These are phyloP conservation scores for Acanthamoeba rhysodes DNA, from an alignment of 208 protist genomes.

Conservation along the genomic window DNA sequence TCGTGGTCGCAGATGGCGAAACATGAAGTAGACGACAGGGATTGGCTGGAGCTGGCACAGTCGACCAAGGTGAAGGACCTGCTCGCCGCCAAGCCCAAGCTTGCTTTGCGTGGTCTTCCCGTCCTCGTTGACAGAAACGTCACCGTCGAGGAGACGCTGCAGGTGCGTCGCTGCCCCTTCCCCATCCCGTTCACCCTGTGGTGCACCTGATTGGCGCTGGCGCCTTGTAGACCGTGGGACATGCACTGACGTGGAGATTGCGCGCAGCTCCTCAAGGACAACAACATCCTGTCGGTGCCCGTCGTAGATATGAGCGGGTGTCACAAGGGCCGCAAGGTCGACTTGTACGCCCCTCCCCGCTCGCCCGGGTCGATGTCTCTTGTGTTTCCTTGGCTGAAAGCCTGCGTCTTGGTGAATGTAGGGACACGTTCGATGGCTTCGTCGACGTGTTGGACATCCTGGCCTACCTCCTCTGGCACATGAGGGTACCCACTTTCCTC, in stretches of 20 bases:
- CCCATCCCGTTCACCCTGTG: too few species aligned
- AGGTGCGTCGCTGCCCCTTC: neutral
- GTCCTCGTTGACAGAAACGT: neutral
- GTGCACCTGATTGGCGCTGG: too few species aligned
- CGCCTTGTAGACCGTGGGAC: neutral
- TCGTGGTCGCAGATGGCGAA: neutral
- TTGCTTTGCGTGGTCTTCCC: neutral
- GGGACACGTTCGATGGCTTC: slow-evolving; percentile 7
- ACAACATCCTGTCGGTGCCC: neutral
- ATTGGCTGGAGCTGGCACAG: neutral
- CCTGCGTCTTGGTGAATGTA: neutral
- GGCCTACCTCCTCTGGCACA: neutral
- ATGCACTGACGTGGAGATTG: too few species aligned
- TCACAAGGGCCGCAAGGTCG: neutral
- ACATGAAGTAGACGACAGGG: neutral
- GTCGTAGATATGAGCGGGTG: neutral
- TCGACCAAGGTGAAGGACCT: slow-evolving; percentile 12
- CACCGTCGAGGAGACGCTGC: neutral
- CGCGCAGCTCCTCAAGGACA: neutral
- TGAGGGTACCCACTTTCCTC: neutral
- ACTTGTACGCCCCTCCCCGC: neutral
- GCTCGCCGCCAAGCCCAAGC: neutral
- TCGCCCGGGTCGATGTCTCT: neutral
- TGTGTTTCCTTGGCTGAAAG: neutral
- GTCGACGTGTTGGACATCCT: slow-evolving; percentile 13